phyloP scores from a whole-genome alignment of 345 rosid species.

The Sisymbrium altissimum region DNA sequence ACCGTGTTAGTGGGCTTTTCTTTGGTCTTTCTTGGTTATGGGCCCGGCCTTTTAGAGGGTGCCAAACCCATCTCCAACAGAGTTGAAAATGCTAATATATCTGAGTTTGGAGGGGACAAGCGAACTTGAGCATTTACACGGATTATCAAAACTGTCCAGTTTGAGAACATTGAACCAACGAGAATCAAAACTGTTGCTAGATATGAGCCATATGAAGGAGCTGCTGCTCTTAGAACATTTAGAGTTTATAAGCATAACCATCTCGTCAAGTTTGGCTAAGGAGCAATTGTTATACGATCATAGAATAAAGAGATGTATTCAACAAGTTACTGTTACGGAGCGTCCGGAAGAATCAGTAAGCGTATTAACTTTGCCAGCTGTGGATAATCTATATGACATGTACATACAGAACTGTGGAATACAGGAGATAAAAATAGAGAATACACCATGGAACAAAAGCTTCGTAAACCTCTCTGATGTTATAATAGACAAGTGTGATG shows the following conservation, averaged over 20 bases:
- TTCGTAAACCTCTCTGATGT: background rate
- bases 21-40: too few relatives aligned
- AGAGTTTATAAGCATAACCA: background rate
- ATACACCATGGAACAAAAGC: background rate
- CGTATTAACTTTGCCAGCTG: background rate
- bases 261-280: background rate
- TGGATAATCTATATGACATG: background rate
- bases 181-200: background rate
- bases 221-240: background rate
- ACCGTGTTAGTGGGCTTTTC: too few relatives aligned
- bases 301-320: too few relatives aligned
- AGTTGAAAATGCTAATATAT: background rate
- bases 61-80: too few relatives aligned
- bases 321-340: too few relatives aligned
- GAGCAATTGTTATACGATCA: background rate
- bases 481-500: background rate
- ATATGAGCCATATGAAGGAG: background rate
- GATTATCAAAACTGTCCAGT: conserved; percentile 2
- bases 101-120: background rate
- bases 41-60: too few relatives aligned
- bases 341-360: background rate
- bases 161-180: background rate
- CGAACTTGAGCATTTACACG: background rate
- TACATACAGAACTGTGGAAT: background rate
- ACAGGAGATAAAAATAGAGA: background rate